These are phyloP conservation scores for Pneumocystis wakefieldiae DNA, from an alignment of 1,139 yeast species.

Conservation along the genomic window DNA sequence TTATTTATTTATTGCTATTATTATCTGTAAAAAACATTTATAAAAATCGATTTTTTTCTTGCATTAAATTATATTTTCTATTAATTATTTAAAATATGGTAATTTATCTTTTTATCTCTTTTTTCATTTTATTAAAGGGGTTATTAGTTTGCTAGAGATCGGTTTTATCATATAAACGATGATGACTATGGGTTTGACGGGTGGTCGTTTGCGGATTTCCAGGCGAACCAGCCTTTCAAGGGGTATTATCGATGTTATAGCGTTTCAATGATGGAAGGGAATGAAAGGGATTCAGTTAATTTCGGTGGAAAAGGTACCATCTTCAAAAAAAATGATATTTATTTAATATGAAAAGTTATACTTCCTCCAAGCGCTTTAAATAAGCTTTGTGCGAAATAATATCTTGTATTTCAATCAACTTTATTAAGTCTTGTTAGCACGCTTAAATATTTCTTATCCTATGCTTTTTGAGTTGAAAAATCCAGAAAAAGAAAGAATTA, in stretches of 20 bases:
- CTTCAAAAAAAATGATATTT: background rate
- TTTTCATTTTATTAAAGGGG: constrained; percentile 3
- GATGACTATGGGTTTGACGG: constrained; percentile 27
- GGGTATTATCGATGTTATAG: constrained; percentile 90
- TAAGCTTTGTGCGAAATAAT: constrained; percentile 50
- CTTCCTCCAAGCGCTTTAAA: constrained; percentile 86
- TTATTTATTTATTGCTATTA: too few species aligned
- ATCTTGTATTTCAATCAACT: background rate
- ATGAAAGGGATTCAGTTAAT: constrained; percentile 63
- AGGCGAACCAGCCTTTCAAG: constrained; percentile 34
- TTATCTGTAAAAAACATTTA: too few species aligned
- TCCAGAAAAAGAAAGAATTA: constrained; percentile 23
- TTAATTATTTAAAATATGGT: background rate
- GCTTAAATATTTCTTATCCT: constrained; percentile 75
- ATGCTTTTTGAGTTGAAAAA: constrained; percentile 76
- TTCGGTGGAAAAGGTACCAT: constrained; percentile 61
- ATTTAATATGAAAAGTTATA: constrained; percentile 34
- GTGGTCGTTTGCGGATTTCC: constrained; percentile 11
- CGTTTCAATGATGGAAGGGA: constrained; percentile 77
- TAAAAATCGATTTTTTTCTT: too few species aligned
- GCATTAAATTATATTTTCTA: background rate
- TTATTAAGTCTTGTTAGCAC: constrained; percentile 13
- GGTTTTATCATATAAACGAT: constrained; percentile 19
- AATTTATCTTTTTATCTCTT: background rate
- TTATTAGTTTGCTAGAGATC: background rate